Base-by-base conservation (phyloP, 192 early-diverging fungal species). In the Coemansia sp. region DNA sequence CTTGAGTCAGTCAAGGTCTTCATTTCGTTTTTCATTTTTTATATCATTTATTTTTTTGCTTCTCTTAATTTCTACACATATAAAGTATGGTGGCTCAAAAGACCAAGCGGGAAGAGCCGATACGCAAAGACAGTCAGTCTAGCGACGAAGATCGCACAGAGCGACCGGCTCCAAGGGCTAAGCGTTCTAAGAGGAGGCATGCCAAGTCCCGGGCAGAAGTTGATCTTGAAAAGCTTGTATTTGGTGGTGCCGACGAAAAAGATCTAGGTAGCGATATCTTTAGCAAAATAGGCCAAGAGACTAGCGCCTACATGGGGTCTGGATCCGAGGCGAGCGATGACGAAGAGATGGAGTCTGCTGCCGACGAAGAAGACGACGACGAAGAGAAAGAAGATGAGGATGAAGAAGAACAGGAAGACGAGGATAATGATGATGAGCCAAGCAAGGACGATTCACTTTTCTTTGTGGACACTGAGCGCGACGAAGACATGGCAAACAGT, bases 211-310 rank as follows among this genome's bases (percentile, higher is more conserved):
- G 82, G 46, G 86, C 89, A 7, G 94, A 95, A 68, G 54, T 82
- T 11, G 92, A 91, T 72, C 86, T 95, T 15, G 94, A 94, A 71
- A 84, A 70, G 46, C 74, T 93, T 43, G 88, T 94, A 20, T 94
- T 95, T 87, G 94, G 94, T 6, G 90, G 76, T 36, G 74, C 76
- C 38, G 88, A 86, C 47, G 72, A 81, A 18, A 78, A 72, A 15
- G 75, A 76, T 2, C 63, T 43, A 24, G 72, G 31, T 1, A 44
- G 49, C 27, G 63, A 63, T 18, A 55, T 76, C 1, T 85, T 83
- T 60, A 62, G 31, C 27, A 70, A 65, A 54, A 66, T 71, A 43
- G 73, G 62, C 13, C 34, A 68, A 36, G 51, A 76, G 24, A 22
- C 33, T 6, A 31, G 16, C 22, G 55, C 15, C 5, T 40, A 22